A percentile compares a stretch with the other conserved stretches of the same genome.
Evolutionary conservation across 2,329 filamentous ascomycete species (phyloP).

Genomic region (Paraphoma sp.): DNA sequence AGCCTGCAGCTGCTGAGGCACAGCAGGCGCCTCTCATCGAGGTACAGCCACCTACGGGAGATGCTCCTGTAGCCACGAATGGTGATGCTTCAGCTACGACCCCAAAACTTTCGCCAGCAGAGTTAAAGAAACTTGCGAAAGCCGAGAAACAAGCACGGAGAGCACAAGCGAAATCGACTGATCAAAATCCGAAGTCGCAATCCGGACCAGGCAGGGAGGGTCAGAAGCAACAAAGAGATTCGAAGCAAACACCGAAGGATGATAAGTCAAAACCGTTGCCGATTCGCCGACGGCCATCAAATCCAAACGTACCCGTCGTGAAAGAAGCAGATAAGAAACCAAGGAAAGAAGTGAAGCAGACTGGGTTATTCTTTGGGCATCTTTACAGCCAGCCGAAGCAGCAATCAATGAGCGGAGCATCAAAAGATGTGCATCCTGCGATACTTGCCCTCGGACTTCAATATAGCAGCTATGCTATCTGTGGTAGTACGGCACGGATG

Average conservation of each 20-base stretch:
- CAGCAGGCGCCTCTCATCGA: slow-evolving; percentile 13
- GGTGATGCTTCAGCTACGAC: slow-evolving; percentile 34
- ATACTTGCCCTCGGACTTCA: slow-evolving; percentile 87
- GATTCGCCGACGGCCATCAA: slow-evolving; percentile 37
- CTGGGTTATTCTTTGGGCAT: slow-evolving; percentile 72
- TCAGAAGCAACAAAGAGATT: slow-evolving; percentile 45
- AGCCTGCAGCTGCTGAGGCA: slow-evolving; percentile 23
- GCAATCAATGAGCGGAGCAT: slow-evolving; percentile 64
- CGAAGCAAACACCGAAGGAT: slow-evolving; percentile 42
- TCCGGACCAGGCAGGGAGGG: slow-evolving; percentile 36
- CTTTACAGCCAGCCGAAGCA: slow-evolving; percentile 78
- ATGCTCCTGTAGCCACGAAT: slow-evolving; percentile 6
- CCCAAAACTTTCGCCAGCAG: slow-evolving; percentile 72
- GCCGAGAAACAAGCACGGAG: slow-evolving; percentile 89
- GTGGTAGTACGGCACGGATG: slow-evolving; percentile 86
- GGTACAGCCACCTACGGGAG: slow-evolving; percentile 14
- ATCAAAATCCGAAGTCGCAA: slow-evolving; percentile 43
- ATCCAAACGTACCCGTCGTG: slow-evolving; percentile 32
- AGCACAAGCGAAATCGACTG: slow-evolving; percentile 68
- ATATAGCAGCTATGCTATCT: slow-evolving; percentile 86
- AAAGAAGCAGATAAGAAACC: slow-evolving; percentile 42
- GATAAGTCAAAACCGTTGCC: slow-evolving; percentile 42
- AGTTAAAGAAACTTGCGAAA: slow-evolving; percentile 87
- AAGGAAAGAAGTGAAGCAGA: slow-evolving; percentile 59
- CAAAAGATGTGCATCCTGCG: slow-evolving; percentile 81